phyloP scores from a whole-genome alignment of 768 basidiomycete genomes.

The Serendipita vermifera region DNA sequence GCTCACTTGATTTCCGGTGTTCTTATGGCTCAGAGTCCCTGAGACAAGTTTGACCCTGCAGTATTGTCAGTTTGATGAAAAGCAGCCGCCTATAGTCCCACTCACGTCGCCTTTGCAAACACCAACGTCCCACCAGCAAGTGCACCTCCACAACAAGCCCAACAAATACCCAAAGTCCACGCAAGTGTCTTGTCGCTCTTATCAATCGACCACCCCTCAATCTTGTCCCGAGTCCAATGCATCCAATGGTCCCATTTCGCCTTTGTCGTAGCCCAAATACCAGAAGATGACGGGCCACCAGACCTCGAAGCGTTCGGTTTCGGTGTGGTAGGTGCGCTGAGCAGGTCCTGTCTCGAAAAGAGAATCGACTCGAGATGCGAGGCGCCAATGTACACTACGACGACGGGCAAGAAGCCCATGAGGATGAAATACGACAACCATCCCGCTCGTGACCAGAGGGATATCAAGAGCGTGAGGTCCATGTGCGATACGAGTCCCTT shows the following conservation, averaged over 20 bases:
- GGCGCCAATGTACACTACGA: conserved; percentile 52
- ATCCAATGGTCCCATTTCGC: conserved; percentile 36
- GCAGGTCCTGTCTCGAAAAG: conserved; percentile 53
- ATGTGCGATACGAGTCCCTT: conserved; percentile 64
- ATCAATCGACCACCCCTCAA: conserved; percentile 64
- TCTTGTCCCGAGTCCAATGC: conserved; percentile 41
- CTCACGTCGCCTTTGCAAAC: conserved; percentile 64
- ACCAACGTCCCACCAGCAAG: conserved; percentile 82
- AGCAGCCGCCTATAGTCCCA: conserved; percentile 16
- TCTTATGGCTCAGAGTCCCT: conserved; percentile 62
- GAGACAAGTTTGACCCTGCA: conserved; percentile 66
- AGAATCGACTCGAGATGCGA: conserved; percentile 63
- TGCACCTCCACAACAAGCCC: conserved; percentile 88
- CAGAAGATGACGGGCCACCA: conserved; percentile 15
- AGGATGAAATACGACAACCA: conserved; percentile 88
- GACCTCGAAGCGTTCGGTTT: background rate
- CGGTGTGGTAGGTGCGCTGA: conserved; percentile 32
- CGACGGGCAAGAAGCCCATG: conserved; percentile 52
- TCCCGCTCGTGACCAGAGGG: conserved; percentile 71
- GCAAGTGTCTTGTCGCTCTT: conserved; percentile 76
- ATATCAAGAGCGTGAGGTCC: conserved; percentile 59
- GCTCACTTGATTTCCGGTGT: conserved; percentile 55
- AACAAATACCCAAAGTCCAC: conserved; percentile 86
- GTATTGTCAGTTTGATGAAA: conserved; percentile 8
- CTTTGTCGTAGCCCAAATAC: conserved; percentile 25